Conservation (phyloP, 257 asterid species). For the Nemophila menziesii region DNA sequence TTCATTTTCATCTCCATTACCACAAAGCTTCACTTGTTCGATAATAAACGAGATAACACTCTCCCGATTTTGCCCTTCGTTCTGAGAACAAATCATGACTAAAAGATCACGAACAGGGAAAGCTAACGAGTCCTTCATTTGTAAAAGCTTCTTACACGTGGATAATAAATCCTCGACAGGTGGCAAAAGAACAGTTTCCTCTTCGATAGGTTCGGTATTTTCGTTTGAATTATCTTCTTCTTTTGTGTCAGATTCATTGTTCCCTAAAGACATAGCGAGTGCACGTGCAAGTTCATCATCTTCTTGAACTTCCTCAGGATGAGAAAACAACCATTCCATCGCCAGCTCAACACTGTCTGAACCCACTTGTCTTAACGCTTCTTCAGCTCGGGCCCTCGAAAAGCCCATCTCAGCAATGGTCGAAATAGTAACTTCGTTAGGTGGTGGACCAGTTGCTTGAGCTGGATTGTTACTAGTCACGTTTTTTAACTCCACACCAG, state of each 20-base stretch:
- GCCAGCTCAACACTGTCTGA: constrained; percentile 94
- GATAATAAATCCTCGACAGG: constrained; percentile 75
- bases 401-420: constrained; percentile 91
- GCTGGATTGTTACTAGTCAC: constrained; percentile 32
- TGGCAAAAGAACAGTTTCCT: constrained; percentile 70
- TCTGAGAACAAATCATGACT: constrained; percentile 78
- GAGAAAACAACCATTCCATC: constrained; percentile 95
- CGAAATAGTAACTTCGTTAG: constrained; percentile 64
- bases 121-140: constrained; percentile 73
- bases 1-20: constrained; percentile 39
- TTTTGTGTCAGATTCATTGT: constrained; percentile 53
- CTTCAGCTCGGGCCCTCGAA: constrained; percentile 86
- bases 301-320: constrained; percentile 83
- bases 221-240: constrained; percentile 51
- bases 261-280: constrained; percentile 94
- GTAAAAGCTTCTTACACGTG: constrained; percentile 65
- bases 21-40: constrained; percentile 72
- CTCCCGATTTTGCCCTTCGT: constrained; percentile 78
- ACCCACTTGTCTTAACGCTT: constrained; percentile 91
- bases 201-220: constrained; percentile 45
- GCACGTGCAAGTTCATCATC: constrained; percentile 99
- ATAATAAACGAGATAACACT: constrained; percentile 58
- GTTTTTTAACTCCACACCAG: constrained; percentile 80
- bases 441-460: constrained; percentile 81
- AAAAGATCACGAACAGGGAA: constrained; percentile 88